Base-by-base conservation (phyloP, 176 grass and related monocot species). In the Lolium perenne region DNA sequence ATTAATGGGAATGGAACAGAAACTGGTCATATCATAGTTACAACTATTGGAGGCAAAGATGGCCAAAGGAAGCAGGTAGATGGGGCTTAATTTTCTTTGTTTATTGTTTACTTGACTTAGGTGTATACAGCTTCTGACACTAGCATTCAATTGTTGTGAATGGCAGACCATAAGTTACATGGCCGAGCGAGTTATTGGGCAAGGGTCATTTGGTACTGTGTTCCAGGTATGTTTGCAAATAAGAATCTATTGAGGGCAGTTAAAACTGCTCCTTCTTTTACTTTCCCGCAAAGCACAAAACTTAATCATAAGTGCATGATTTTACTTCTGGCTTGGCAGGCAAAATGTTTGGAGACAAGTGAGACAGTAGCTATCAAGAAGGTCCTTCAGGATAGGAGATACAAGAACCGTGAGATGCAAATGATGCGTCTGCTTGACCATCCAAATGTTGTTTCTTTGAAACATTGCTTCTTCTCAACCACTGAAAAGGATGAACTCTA, bases 331-430 rank as follows among this genome's bases (percentile, higher is more conserved):
- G 14, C 17, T 63, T 78, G 67, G 38, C 55, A 95, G 93, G 93
- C 93, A 60, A 95, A 91, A 80, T 95, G 93, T 83, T 76, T 92
- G 8, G 93, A 95, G 87, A 92, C 93, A 35, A 91, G 90, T 80
- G 93, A 95, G 78, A 92, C 85, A 26, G 85, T 95, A n/a, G 93
- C 93, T 32, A 95, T 95, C 62, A 95, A 95, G 81, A 95, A 95
- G 80, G 93, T 95, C 69, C 87, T 95, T 90, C 87, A 95, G 80
- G 93, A 95, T 86, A 95, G 90, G 68, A 87, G 90, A 29, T 95
- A 95, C 74, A 95, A 95, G 79, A 95, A 95, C 46, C 83, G 90
- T 22, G 93, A 95, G 84, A 57, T 95, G 82, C 93, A 95, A 84
- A 92, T 89, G 45, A 95, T 95, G 93, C 88, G 82, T 38, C 50